Conservation (phyloP, 1,284 basidiomycete genomes). For the Leccinum pachyderme region DNA sequence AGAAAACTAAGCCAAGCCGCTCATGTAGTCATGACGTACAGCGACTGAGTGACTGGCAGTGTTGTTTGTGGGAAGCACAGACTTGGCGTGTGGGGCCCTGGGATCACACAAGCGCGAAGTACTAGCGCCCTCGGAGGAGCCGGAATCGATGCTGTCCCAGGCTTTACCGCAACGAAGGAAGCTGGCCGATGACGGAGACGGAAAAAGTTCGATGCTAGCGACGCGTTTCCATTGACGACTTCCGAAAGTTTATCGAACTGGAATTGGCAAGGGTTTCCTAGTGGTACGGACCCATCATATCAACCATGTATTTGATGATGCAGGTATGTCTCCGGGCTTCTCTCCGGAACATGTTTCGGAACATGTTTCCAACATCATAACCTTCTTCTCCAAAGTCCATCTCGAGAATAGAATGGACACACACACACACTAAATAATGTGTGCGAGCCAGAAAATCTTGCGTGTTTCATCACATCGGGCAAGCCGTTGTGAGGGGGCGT, state of each 20-base stretch:
- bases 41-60: too few relatives aligned
- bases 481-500: not conserved
- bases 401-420: not conserved
- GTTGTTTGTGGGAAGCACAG: slow-evolving; percentile 7
- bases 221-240: not conserved
- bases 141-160: slow-evolving; percentile 1
- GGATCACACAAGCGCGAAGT: not conserved
- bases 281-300: not conserved
- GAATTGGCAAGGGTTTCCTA: slow-evolving; percentile 1
- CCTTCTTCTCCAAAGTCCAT: slow-evolving; percentile 18
- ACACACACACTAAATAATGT: not conserved
- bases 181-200: not conserved
- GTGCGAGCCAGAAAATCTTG: not conserved
- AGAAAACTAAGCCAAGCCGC: not conserved
- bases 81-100: not conserved
- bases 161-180: not conserved
- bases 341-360: slow-evolving; percentile 6
- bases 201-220: not conserved
- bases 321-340: slow-evolving; percentile 11
- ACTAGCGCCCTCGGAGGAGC: not conserved
- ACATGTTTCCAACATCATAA: slow-evolving; percentile 2
- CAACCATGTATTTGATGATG: slow-evolving; percentile 8
- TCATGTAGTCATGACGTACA: slow-evolving; percentile 9
- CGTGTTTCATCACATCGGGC: slow-evolving; percentile 6
- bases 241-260: slow-evolving; percentile 6